phyloP scores from a whole-genome alignment of 2,329 filamentous ascomycete species.

The Botrytis byssoidea region DNA sequence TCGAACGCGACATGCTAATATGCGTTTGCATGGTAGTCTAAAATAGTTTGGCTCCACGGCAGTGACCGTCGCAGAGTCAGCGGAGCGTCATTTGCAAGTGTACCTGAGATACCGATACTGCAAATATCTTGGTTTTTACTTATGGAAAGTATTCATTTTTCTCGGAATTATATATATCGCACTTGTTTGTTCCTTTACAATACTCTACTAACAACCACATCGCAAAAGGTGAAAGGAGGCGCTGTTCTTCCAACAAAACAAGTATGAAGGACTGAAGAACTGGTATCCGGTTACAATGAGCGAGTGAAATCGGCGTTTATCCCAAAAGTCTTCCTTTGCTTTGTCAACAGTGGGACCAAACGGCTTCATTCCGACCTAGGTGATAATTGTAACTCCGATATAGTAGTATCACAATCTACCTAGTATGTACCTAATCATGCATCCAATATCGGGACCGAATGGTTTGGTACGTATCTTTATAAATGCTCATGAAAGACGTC shows the following conservation, averaged over 20 bases:
- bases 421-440: neutral
- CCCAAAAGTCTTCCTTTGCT: neutral
- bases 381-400: slow-evolving; percentile 1
- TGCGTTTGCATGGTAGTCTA: neutral
- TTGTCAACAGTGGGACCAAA: neutral
- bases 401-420: neutral
- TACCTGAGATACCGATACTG: neutral
- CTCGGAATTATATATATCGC: neutral
- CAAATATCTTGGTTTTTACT: neutral
- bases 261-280: neutral
- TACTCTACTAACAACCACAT: neutral
- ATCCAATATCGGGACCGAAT: neutral
- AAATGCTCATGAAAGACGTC: neutral
- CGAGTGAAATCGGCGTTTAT: neutral
- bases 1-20: neutral
- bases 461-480: neutral
- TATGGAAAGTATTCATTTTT: neutral
- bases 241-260: neutral
- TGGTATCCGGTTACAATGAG: neutral
- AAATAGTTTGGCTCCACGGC: neutral
- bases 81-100: neutral
- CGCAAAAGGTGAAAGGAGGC: too few relatives aligned
- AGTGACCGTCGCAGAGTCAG: neutral
- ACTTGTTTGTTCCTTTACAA: neutral
- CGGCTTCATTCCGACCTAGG: neutral